Conservation (phyloP, 225 moss, liverwort and hornwort species). For the Climacium dendroides region DNA sequence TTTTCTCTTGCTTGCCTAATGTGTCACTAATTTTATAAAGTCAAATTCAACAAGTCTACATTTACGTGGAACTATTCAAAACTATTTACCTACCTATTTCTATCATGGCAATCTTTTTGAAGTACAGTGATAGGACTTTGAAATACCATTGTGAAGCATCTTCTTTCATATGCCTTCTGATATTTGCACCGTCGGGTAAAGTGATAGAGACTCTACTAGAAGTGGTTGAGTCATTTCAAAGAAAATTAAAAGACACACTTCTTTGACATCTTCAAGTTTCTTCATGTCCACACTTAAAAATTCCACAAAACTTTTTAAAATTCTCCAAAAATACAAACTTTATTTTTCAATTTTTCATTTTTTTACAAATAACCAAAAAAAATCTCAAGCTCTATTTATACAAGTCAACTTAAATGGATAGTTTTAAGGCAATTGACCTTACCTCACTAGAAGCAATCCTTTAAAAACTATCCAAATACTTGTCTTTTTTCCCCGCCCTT, state of each 20-base stretch:
- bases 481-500: not conserved
- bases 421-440: not conserved
- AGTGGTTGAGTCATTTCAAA: not conserved
- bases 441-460: rapidly evolving
- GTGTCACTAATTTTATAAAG: no score
- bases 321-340: not conserved
- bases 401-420: not conserved
- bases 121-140: not conserved
- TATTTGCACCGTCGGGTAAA: not conserved
- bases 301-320: not conserved
- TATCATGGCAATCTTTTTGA: not conserved
- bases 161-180: rapidly evolving
- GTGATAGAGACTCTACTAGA: not conserved
- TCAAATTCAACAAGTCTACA: no score
- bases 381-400: not conserved
- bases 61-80: not conserved
- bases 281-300: not conserved
- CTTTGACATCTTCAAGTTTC: not conserved
- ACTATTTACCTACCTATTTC: not conserved
- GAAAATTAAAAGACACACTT: not conserved
- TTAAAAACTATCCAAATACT: not conserved
- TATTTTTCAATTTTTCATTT: not conserved
- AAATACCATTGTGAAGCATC: rapidly evolving
- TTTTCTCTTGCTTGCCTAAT: not conserved
- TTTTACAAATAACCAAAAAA: not conserved